Evolutionary conservation across 768 basidiomycete species (phyloP), one percentile per base, ranked within the genome.

Genomic region (Boletus rubroflammeus): DNA sequence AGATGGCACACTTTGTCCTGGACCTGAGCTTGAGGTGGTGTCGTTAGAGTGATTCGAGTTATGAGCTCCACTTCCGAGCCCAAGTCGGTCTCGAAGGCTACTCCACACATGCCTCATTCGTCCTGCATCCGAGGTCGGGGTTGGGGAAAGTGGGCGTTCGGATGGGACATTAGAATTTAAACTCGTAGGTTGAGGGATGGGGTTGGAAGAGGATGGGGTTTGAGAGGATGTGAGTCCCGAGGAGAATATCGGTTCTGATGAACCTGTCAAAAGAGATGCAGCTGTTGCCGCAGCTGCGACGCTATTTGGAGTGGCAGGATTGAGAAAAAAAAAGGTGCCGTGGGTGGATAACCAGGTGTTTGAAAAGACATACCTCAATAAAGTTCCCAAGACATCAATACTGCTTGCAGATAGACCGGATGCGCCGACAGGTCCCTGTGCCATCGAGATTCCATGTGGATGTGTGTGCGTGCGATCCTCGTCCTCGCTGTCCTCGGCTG

Each of bases 231-330:
- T 73, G 49, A 84, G 75, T 41, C 80, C 77, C 23, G 84, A 78
- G 35, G 81, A 78, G 51, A 86, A 77, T 41, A 89, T 79, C 11
- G 83, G 78, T 46, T 85, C 81, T 5, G 84, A 81, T 23, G 84
- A 81, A 34, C 88, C 88, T 1, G 85, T 84, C n/a, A 90, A 77
- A 28, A 90, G 78, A 3, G 91, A 93, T 8, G 88, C 89, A 2
- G 91, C 90, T 1, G 90, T 92, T n/a, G 91, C 91, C 10, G 91
- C 88, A n/a, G 91, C 90, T 4, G 91, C 91, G 31, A 93, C 91
- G 61, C 91, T 89, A 57, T 46, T 66, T 19, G 17, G 36, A n/a
- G 31, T 19, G 17, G 10, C 46, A 8, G 50, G 47, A n/a, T 29
- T 38, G 38, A 48, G 39, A 17, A 44, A 23, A 42, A 9, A 40